Evolutionary conservation across 108 stramenopile species (phyloP), one percentile per base, ranked within the genome.

Genomic region (Cylindrotheca closterium): DNA sequence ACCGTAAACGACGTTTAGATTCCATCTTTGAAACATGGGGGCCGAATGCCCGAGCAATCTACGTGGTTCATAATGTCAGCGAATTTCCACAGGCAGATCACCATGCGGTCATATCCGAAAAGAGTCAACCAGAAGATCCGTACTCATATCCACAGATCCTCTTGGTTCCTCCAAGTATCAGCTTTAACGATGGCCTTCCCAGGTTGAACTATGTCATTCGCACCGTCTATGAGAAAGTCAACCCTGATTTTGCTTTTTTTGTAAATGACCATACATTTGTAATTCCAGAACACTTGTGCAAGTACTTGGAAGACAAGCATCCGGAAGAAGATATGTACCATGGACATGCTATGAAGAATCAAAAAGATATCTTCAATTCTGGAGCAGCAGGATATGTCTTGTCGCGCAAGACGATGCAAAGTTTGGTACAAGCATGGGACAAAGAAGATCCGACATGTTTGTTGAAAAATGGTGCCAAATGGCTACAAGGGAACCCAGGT

Each of bases 261-360:
- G 89, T 89, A 51, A 95, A 95, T 75, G 94, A 95, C 77, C 94
- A 95, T 60, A 92, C 94, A 15, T 92, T 81, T 76, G 89, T 95
- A 8, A 78, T 95, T 29, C 89, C 91, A 12, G 81, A 78, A 63
- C 83, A 95, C 68, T 70, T 92, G 19, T 88, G 87, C 60, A 73
- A 74, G 32, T 95, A 83, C 60, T 53, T 95, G 58, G 73, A 73
- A 34, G 37, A 74, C 48, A 58, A 48, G 52, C 68, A 82, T 63
- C 78, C 87, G 25, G 63, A 61, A 4, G 65, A 79, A 19, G 78
- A 87, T 54, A 54, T 91, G 60, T 95, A 95, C 56, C 86, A 82
- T 51, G 94, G 94, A 0, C 91, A 89, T 73, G 84, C 91, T 21
- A 60, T 95, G 64, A 75, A 79, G 51, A 59, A 80, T 42, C 58